These are phyloP conservation scores for Funneliformis caledonium DNA, from an alignment of 371 early-diverging fungal genomes.

Conservation along the genomic window DNA sequence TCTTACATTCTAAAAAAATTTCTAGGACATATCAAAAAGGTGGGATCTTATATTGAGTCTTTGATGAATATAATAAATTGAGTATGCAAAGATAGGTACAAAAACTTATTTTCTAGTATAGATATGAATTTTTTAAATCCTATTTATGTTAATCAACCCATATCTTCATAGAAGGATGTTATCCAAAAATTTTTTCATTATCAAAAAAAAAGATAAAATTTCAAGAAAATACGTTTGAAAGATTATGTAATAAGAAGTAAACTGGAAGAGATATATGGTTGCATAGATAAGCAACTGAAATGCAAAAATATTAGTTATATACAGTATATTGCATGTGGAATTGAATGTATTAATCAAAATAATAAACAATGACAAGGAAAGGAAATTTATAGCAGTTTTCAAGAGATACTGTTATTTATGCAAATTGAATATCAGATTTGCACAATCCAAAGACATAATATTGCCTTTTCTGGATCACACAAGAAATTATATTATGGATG, in stretches of 20 bases:
- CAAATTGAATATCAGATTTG: too few relatives aligned
- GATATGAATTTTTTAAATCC: background rate
- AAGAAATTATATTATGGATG: too few relatives aligned
- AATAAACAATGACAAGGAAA: too few relatives aligned
- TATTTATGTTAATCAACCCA: background rate
- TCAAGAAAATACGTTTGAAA: background rate
- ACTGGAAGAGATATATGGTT: background rate
- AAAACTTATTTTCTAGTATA: background rate
- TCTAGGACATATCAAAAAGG: background rate
- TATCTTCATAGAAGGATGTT: background rate
- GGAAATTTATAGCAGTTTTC: too few relatives aligned
- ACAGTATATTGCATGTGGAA: too few relatives aligned
- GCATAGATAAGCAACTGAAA: background rate
- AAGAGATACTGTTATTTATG: too few relatives aligned
- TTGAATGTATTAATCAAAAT: too few relatives aligned
- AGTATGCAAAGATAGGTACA: background rate
- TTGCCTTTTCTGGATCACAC: too few relatives aligned
- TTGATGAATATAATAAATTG: background rate
- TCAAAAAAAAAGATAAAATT: background rate
- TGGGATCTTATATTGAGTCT: conserved; percentile 8
- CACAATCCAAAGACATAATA: too few relatives aligned
- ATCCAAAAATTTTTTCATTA: background rate
- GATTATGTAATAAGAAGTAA: background rate
- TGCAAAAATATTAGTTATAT: background rate
- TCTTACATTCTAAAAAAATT: background rate